These are phyloP conservation scores for Camelina laxa DNA, from an alignment of 345 rosid species.

Conservation along the genomic window DNA sequence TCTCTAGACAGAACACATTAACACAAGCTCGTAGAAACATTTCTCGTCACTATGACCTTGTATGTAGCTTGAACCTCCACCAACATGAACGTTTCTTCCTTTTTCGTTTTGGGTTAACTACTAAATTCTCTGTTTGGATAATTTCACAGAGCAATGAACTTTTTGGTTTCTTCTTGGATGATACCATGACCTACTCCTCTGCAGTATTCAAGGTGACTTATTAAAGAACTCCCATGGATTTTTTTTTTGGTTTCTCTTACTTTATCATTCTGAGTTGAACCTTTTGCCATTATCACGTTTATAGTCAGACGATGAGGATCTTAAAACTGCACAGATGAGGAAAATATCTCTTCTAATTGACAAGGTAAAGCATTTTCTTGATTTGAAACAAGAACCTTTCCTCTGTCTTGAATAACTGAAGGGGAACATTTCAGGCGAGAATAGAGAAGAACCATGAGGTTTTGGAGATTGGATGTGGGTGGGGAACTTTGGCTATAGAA, in stretches of 20 bases:
- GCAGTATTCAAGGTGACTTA: conserved; percentile 70
- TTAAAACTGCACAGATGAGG: conserved; percentile 70
- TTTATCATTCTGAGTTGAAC: background rate
- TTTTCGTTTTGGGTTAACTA: too few species aligned
- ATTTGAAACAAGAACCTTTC: background rate
- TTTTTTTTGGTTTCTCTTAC: background rate
- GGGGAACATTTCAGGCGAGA: conserved; percentile 51
- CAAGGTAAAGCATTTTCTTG: conserved; percentile 51
- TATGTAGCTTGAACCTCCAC: background rate
- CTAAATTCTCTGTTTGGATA: too few species aligned
- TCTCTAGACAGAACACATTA: conserved; percentile 66
- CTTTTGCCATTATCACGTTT: background rate
- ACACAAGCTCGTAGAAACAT: conserved; percentile 91
- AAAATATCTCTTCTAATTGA: conserved; percentile 69
- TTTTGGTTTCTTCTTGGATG: conserved; percentile 78
- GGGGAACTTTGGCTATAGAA: conserved; percentile 89
- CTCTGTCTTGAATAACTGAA: background rate
- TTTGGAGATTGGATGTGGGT: conserved; percentile 88
- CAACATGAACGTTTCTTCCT: too few species aligned
- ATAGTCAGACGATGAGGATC: conserved; percentile 62
- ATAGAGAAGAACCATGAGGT: conserved; percentile 60
- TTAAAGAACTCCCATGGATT: background rate
- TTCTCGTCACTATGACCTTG: conserved; percentile 91
- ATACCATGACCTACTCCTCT: conserved; percentile 82
- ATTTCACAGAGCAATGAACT: conserved; percentile 63